phyloP scores from a whole-genome alignment of 2,329 filamentous ascomycete species.

The Fusarium xylarioides region DNA sequence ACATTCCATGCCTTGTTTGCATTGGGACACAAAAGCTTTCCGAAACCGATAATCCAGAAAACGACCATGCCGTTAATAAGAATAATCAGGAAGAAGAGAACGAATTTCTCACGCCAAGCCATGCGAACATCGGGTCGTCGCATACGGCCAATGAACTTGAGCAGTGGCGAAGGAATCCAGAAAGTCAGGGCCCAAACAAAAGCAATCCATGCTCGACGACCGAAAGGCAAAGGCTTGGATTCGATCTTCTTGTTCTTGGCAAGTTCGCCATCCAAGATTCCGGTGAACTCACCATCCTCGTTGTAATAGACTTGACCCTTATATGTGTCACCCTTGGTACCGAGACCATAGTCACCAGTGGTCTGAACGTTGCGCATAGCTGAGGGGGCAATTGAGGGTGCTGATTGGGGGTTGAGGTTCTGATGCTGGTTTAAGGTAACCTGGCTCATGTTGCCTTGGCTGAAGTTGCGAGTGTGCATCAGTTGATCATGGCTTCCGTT shows the following conservation, averaged over 20 bases:
- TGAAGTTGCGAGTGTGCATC: constrained; percentile 65
- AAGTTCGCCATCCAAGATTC: constrained; percentile 78
- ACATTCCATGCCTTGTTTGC: constrained; percentile 87
- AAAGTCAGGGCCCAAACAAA: constrained; percentile 89
- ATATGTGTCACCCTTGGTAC: constrained; percentile 82
- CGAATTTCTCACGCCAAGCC: constrained; percentile 96
- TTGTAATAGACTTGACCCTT: constrained; percentile 80
- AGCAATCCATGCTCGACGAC: constrained; percentile 80
- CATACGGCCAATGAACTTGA: constrained; percentile 90
- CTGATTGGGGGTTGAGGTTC: constrained; percentile 47
- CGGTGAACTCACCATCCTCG: constrained; percentile 72
- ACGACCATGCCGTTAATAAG: constrained; percentile 83
- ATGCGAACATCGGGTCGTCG: constrained; percentile 95
- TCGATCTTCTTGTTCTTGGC: constrained; percentile 80
- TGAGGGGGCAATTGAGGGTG: constrained; percentile 69
- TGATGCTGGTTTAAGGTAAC: constrained; percentile 56
- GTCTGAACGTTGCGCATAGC: constrained; percentile 64
- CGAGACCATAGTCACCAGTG: constrained; percentile 88
- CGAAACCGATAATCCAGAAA: constrained; percentile 93
- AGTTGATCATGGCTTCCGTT: constrained; percentile 79
- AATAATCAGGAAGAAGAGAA: constrained; percentile 81
- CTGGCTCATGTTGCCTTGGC: constrained; percentile 66
- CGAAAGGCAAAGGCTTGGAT: constrained; percentile 68
- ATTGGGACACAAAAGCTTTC: constrained; percentile 86
- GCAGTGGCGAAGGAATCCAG: constrained; percentile 89